phyloP scores from a whole-genome alignment of 208 protist species.

The Leishmania lainsoni region DNA sequence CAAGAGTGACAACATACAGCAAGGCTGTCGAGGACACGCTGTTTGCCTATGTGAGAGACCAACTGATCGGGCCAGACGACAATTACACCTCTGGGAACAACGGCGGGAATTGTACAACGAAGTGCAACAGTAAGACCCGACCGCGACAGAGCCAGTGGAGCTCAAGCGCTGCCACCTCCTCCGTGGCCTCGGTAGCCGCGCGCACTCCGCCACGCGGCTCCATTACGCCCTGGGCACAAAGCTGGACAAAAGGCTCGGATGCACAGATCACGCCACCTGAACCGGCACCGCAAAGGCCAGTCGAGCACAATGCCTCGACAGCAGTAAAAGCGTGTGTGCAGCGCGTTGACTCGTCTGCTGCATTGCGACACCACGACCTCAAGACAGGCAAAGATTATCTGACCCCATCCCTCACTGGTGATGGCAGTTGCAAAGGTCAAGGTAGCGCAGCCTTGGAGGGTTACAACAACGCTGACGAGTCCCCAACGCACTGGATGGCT shows the following conservation, averaged over 20 bases:
- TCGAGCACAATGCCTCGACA: not conserved
- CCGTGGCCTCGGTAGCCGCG: not conserved
- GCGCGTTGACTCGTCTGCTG: not conserved
- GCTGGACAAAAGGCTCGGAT: slow-evolving; percentile 5
- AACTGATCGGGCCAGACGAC: not conserved
- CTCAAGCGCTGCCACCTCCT: not conserved
- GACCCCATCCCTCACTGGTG: not conserved
- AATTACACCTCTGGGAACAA: not conserved
- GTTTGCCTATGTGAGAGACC: slow-evolving; percentile 15
- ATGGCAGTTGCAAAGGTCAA: not conserved
- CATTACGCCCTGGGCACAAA: slow-evolving; percentile 6
- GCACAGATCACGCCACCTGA: not conserved
- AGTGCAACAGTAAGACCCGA: not conserved
- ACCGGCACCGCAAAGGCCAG: not conserved
- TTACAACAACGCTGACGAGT: not conserved
- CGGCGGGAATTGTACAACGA: not conserved
- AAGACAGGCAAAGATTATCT: not conserved
- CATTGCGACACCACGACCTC: not conserved
- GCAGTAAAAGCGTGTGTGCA: not conserved
- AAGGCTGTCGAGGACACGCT: not conserved
- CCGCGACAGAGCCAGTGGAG: not conserved
- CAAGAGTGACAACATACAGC: not conserved
- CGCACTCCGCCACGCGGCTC: not conserved
- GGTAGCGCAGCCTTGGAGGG: not conserved
- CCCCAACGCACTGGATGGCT: slow-evolving; percentile 14